Base-by-base conservation (phyloP, 805 yeast species). In the Starmerella riodocensis region DNA sequence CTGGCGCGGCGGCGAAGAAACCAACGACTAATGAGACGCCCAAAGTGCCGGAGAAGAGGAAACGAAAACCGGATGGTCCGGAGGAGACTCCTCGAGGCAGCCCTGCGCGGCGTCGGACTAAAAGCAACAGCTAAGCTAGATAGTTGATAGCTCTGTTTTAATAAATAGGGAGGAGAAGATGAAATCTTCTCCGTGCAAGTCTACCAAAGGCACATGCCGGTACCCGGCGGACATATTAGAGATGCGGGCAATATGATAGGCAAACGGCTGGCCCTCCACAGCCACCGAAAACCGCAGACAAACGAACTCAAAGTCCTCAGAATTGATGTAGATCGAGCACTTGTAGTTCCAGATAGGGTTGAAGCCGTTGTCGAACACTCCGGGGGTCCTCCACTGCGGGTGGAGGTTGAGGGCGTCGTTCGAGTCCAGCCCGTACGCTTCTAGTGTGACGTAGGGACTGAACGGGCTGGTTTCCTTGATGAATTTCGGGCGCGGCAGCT, bases 341-440 rank as follows among this genome's bases (percentile, higher is more conserved):
- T 53, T 56, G 36, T 69, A 66, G 45, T 77, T 73, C 96, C 96
- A 88, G 6, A 69, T 59, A 0, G 96, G 96, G 53, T 81, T 84
- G 60, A 82, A 83, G 0, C 96, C 96, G 58, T 86, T 85, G 36
- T 73, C 74, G 6, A 57, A 53, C 1, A 78, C 69, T 1, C 49
- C 41, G 2, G 54, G 42, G 0, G 72, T 61, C 26, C 52, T 40
- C 47, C 48, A 51, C n/a, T 55, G 41, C 27, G 47, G 44, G 6
- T 36, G 21, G n/a, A 38, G 24, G 12, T 32, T 45, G 6, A 26
- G 19, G 17, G 35, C 17, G 4, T 36, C 43, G 6, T 29, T 32
- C 8, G 32, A 11, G 12, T 39, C 39, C 6, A 46, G 27, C 7
- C 83, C 81, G 29, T 71, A 60, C 0, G 79, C 51, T 39, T 79